Evolutionary conservation across 257 asterid species (phyloP).

Genomic region (Gentiana macrophylla): DNA sequence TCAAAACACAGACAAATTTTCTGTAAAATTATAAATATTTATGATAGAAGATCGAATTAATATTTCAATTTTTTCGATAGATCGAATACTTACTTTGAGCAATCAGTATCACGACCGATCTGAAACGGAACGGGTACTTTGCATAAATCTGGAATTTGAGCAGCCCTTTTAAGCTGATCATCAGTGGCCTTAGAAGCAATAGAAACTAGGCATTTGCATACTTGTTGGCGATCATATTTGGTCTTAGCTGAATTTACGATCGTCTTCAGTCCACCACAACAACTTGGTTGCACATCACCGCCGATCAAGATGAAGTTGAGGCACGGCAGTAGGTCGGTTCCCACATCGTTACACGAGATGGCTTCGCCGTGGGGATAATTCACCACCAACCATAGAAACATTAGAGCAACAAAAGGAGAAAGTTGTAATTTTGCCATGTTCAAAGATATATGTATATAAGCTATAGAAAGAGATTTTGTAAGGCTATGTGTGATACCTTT

Average conservation of each 20-base stretch:
- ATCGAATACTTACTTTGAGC: conserved; percentile 1
- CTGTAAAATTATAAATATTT: too few species aligned
- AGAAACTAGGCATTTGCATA: background rate
- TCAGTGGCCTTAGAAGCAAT: background rate
- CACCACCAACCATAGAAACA: too few species aligned
- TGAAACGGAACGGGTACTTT: background rate
- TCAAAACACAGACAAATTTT: too few species aligned
- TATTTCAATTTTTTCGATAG: too few species aligned
- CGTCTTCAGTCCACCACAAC: background rate
- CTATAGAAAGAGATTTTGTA: too few species aligned
- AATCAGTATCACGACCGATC: background rate
- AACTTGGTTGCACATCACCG: background rate
- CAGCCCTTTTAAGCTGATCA: background rate
- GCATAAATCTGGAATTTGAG: background rate
- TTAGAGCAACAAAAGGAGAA: too few species aligned
- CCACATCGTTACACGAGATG: background rate
- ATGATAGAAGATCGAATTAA: too few species aligned
- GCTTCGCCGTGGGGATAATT: too few species aligned
- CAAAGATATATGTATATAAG: too few species aligned
- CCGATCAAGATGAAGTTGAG: background rate
- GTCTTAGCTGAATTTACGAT: background rate
- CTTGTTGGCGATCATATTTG: background rate
- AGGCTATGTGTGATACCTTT: too few species aligned
- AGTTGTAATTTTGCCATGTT: too few species aligned
- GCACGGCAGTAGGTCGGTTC: background rate